These are phyloP conservation scores for Diaporthe citri DNA, from an alignment of 2,329 filamentous ascomycete species.

Conservation along the genomic window DNA sequence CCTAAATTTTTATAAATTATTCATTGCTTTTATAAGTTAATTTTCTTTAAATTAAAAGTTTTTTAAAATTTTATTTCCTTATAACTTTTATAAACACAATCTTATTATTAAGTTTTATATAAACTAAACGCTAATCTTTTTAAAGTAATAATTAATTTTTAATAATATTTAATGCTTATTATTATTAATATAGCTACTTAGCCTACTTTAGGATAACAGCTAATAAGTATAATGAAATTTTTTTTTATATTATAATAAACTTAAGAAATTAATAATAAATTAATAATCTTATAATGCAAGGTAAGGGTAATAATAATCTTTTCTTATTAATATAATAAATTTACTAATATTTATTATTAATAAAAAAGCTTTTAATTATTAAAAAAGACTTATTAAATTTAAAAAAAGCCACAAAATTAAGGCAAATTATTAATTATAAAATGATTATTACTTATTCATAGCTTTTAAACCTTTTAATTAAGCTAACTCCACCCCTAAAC, in stretches of 20 bases:
- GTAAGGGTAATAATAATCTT: neutral
- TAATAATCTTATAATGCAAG: neutral
- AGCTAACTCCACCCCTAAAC: neutral
- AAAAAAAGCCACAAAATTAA: neutral
- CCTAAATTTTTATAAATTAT: neutral
- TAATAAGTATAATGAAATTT: neutral
- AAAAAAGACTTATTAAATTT: neutral
- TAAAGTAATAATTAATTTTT: neutral
- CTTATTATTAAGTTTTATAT: neutral
- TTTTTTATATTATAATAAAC: neutral
- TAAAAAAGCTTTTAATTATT: neutral
- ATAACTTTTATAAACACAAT: neutral
- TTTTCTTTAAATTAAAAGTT: neutral
- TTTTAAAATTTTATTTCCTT: neutral
- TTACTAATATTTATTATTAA: neutral
- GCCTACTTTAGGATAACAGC: neutral
- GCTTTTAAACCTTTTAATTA: neutral
- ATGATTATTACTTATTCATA: neutral
- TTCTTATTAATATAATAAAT: neutral
- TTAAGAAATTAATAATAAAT: neutral
- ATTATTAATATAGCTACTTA: neutral
- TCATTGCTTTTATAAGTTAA: neutral
- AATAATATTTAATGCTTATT: neutral
- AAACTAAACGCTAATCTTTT: neutral
- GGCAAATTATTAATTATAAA: neutral